Evolutionary conservation across 2,329 filamentous ascomycete species (phyloP), one percentile per base, ranked within the genome.

Genomic region (Phialophora chinensis): DNA sequence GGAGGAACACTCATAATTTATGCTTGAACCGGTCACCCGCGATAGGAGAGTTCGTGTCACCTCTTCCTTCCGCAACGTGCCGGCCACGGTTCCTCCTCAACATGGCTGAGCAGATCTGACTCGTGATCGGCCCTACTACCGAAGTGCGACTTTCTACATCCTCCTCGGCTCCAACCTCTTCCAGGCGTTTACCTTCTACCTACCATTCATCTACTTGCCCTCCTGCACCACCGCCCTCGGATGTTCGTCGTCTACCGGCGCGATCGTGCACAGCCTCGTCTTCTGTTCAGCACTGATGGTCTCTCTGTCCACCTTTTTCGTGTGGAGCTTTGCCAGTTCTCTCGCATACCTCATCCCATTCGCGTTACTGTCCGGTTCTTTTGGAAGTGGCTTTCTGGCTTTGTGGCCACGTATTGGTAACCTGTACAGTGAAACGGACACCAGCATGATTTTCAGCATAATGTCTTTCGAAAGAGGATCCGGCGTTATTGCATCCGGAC

Each of bases 401-500:
- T 77, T 77, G 1, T 84, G 81, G 79, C 77, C 81, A 17, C 81
- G 79, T 1, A 79, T 83, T 27, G 78, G 83, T 33, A 77, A 75
- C 17, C 77, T 82, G 42, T 78, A 82, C 3, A 64, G 54, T 12
- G 66, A 69, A 47, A 76, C 75, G 54, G 84, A 86, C 54, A 76
- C 80, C 2, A 80, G 81, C 0, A 80, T 85, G 70, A 77, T 85
- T 0, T 83, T 85, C 65, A 80, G 79, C 0, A 76, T 81, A 17
- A 74, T 86, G 65, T 79, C 79, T 10, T 79, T 80, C 12, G 83
- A 83, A 0, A 81, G 83, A 44, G 84, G 84, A 0, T 77, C 86
- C 20, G 84, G 84, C 4, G 82, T 81, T 71, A 75, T 86, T 11
- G 78, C 81, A 8, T 81, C 78, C 65, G 84, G 84, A 3, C 84